Conservation (phyloP, 768 basidiomycete genomes). For the Naganishia friedmannii region DNA sequence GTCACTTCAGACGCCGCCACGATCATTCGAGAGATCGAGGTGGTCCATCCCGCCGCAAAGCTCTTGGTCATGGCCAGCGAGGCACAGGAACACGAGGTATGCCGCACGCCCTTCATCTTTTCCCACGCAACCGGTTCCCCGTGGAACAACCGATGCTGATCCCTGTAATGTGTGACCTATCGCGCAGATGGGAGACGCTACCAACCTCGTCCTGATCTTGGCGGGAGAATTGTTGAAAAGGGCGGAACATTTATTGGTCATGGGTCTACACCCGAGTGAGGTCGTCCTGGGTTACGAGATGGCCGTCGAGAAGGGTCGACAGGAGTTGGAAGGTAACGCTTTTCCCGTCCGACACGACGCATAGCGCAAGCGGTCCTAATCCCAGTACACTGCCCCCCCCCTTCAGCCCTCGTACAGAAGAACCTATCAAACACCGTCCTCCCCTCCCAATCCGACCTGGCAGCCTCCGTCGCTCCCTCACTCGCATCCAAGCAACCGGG, state of each 20-base stretch:
- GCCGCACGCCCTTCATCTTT: no score
- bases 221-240: slow-evolving; percentile 93
- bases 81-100: slow-evolving; percentile 90
- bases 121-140: no score
- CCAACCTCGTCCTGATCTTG: slow-evolving; percentile 90
- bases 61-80: slow-evolving; percentile 98
- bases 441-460: slow-evolving; percentile 66
- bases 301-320: slow-evolving; percentile 74
- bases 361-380: no score
- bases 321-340: slow-evolving; percentile 90
- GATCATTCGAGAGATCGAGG: slow-evolving; percentile 95
- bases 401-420: slow-evolving; percentile 29
- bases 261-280: slow-evolving; percentile 97
- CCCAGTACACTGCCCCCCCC: background rate
- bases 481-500: slow-evolving; percentile 98
- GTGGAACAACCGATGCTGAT: slow-evolving; percentile 34
- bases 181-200: slow-evolving; percentile 88
- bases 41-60: slow-evolving; percentile 97
- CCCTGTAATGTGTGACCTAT: background rate
- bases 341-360: no score
- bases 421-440: slow-evolving; percentile 55
- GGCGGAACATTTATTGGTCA: slow-evolving; percentile 83
- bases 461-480: slow-evolving; percentile 77
- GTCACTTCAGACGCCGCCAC: slow-evolving; percentile 99
- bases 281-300: slow-evolving; percentile 93